Evolutionary conservation across 2,329 filamentous ascomycete genomes (phyloP).

Genomic region (Phaeosphaeria sp.): DNA sequence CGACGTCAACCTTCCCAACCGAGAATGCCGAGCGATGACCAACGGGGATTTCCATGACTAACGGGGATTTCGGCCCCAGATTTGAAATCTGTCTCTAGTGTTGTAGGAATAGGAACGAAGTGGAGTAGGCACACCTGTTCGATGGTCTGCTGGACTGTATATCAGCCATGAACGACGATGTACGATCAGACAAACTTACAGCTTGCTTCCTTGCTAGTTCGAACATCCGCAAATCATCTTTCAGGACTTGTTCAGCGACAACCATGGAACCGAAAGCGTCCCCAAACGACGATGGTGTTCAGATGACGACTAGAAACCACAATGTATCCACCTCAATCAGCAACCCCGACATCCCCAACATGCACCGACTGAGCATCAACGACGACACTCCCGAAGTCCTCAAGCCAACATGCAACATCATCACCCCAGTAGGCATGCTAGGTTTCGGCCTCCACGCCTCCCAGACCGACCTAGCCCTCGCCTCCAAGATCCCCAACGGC

Average conservation of each 20-base stretch:
- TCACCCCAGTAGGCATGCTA: slow-evolving; percentile 59
- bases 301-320: not conserved
- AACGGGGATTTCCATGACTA: not conserved
- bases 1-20: not conserved
- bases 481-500: slow-evolving; percentile 8
- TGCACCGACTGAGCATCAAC: not conserved
- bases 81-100: not conserved
- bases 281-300: not conserved
- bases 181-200: not conserved
- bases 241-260: not conserved
- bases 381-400: not conserved
- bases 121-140: not conserved
- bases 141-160: not conserved
- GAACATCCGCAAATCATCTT: not conserved
- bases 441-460: slow-evolving; percentile 56
- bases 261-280: not conserved
- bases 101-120: not conserved
- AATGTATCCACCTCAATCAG: not conserved
- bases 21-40: not conserved
- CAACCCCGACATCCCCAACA: not conserved
- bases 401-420: slow-evolving; percentile 39
- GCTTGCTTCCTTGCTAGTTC: not conserved
- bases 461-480: slow-evolving; percentile 20
- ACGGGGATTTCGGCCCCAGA: not conserved
- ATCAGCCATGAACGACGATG: not conserved